Conservation (phyloP, 768 basidiomycete species). For the Rhodotorula babjevae region DNA sequence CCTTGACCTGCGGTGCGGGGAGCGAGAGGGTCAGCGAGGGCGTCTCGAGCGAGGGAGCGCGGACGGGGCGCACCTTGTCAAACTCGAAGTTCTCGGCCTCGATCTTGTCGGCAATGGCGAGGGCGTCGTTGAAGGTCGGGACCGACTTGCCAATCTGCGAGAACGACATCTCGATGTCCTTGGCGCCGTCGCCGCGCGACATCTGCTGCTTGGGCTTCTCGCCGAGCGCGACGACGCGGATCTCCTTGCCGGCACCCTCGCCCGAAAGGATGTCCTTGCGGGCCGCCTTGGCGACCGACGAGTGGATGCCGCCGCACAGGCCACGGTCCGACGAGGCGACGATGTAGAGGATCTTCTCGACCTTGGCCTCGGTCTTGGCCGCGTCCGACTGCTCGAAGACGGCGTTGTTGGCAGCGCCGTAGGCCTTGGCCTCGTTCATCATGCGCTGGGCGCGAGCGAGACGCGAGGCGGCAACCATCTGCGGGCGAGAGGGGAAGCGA, state of each 20-base stretch:
- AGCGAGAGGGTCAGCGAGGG: background rate
- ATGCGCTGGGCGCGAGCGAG: slow-evolving; percentile 91
- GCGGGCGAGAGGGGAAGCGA: background rate
- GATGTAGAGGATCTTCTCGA: slow-evolving; percentile 72
- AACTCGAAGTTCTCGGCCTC: slow-evolving; percentile 76
- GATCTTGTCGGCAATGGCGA: slow-evolving; percentile 87
- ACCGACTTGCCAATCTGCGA: slow-evolving; percentile 97
- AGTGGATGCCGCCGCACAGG: slow-evolving; percentile 99
- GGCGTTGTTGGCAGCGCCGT: slow-evolving; percentile 69
- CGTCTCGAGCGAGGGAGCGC: background rate
- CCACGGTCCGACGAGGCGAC: slow-evolving; percentile 98
- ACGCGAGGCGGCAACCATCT: slow-evolving; percentile 98
- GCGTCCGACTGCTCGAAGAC: slow-evolving; percentile 78
- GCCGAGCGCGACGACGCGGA: slow-evolving; percentile 75
- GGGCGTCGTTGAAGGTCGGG: slow-evolving; percentile 93
- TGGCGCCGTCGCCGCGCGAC: slow-evolving; percentile 55
- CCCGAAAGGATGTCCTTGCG: slow-evolving; percentile 62
- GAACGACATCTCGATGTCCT: slow-evolving; percentile 77
- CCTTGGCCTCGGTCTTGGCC: slow-evolving; percentile 54
- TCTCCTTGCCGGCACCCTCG: slow-evolving; percentile 51
- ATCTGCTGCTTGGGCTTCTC: slow-evolving; percentile 98
- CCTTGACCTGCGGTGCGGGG: slow-evolving; percentile 45
- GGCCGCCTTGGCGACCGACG: slow-evolving; percentile 85
- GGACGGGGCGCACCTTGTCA: slow-evolving; percentile 57
- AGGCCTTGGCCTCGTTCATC: slow-evolving; percentile 83